Base-by-base conservation (phyloP, 106 monocot genomes). In the Xerophyta viscosa region DNA sequence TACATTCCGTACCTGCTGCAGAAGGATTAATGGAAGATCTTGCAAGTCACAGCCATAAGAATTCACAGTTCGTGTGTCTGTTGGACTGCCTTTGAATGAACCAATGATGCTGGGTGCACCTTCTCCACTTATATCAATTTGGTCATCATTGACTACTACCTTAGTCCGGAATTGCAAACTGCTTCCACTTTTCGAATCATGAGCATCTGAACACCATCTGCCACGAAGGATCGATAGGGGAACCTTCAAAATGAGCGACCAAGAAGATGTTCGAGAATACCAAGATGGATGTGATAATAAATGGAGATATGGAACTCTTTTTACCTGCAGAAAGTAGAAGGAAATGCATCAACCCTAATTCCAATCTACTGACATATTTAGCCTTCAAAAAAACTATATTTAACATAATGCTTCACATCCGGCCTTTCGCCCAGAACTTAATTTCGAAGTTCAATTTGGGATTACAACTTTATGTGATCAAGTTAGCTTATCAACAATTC, bases 1-100 rank as follows among this genome's bases (percentile, higher is more conserved):
- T n/a, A n/a, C n/a, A n/a, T n/a, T n/a, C 36, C 30, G 28, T 77
- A 91, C 96, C 89, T 96, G 88, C 62, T 89, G 96, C 59, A 96
- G 58, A 62, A 96, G 77, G 61, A 81, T 70, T 66, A 75, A 60
- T n/a, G 88, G 81, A 41, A 96, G 75, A 65, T 89, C 82, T 24
- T 75, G 66, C 61, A 89, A 67, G 57, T 89, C 85, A 57, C 96
- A 85, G 18, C 68, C 66, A 66, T 85, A 89, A 66, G 37, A 62
- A 54, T 69, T 89, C 31, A 76, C 24, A 21, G 55, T 58, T 37
- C 44, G 53, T 26, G 37, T 30, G 41, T 73, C 64, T 11, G 53
- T 17, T 29, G 58, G 24, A 56, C 30, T 66, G 13, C 74, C 67
- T 60, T 60, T 68, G 64, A 75, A 77, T 23, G 92, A 87, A 66